Conservation (phyloP, 495 filamentous ascomycete genomes). For the Aspergillus conjunctus region DNA sequence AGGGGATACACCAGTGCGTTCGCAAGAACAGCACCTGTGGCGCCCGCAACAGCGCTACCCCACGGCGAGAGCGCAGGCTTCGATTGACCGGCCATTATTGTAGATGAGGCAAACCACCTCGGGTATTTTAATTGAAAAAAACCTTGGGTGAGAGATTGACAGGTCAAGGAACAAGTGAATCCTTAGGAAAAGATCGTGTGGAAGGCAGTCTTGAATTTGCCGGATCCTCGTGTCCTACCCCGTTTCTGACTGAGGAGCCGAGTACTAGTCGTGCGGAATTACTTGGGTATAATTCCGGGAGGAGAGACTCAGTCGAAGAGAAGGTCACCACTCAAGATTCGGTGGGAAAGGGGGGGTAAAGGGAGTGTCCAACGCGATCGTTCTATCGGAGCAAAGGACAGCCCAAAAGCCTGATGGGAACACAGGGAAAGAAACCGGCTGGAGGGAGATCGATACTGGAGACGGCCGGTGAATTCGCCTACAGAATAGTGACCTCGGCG, state of each 20-base stretch:
- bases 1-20: constrained; percentile 97
- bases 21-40: constrained; percentile 89
- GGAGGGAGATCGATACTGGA: constrained; percentile 12
- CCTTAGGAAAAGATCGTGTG: background rate
- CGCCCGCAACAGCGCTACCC: constrained; percentile 90
- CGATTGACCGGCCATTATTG: constrained; percentile 74
- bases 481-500: constrained; percentile 36
- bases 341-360: background rate
- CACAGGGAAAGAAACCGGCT: constrained; percentile 15
- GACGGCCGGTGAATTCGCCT: constrained; percentile 6
- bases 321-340: constrained; percentile 7
- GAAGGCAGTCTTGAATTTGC: background rate
- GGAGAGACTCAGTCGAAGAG: constrained; percentile 9
- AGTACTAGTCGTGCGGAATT: constrained; percentile 15
- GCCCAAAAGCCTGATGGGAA: background rate
- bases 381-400: background rate
- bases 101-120: constrained; percentile 3
- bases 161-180: background rate
- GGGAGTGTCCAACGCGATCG: background rate
- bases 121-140: background rate
- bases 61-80: constrained; percentile 87
- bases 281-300: constrained; percentile 6
- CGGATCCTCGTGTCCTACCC: constrained; percentile 1
- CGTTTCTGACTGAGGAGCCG: constrained; percentile 16
- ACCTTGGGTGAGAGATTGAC: background rate